These are phyloP conservation scores for Epithemia pelagica DNA, from an alignment of 108 stramenopile species.

Conservation along the genomic window DNA sequence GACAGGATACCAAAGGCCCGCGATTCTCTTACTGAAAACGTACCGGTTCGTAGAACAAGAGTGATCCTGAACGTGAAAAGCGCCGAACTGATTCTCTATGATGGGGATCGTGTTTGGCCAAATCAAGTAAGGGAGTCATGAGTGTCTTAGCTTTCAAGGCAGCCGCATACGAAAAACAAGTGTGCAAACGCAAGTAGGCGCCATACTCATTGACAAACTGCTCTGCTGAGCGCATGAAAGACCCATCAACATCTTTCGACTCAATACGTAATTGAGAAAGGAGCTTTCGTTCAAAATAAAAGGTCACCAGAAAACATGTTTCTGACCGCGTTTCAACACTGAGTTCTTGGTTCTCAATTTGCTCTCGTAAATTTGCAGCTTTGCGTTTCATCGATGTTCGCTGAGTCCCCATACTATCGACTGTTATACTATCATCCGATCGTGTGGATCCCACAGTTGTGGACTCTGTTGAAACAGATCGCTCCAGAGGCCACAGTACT, in stretches of 20 bases:
- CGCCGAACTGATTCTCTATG: constrained; percentile 60
- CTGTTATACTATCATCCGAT: constrained; percentile 17
- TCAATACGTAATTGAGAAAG: constrained; percentile 5
- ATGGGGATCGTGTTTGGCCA: constrained; percentile 63
- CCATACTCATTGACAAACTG: constrained; percentile 60
- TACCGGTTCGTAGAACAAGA: constrained; percentile 72
- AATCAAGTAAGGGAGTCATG: constrained; percentile 36
- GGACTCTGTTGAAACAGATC: background rate
- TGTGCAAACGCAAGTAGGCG: constrained; percentile 64
- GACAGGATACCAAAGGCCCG: background rate
- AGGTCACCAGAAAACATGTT: constrained; percentile 74
- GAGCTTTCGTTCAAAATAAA: constrained; percentile 65
- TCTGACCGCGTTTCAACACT: constrained; percentile 62
- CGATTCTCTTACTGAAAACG: constrained; percentile 17
- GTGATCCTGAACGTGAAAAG: constrained; percentile 28
- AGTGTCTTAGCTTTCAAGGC: constrained; percentile 35
- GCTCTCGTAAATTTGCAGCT: constrained; percentile 50
- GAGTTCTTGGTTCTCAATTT: constrained; percentile 63
- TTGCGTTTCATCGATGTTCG: constrained; percentile 23
- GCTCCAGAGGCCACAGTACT: constrained; percentile 54
- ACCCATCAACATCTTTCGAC: background rate
- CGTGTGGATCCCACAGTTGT: background rate
- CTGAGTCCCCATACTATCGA: constrained; percentile 26
- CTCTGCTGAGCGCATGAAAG: background rate
- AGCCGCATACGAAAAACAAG: constrained; percentile 51